A percentile compares a stretch with the other conserved stretches of the same genome.
These are phyloP conservation scores for Lasiosphaeria ovina DNA, from an alignment of 495 filamentous ascomycete species.

Conservation along the genomic window DNA sequence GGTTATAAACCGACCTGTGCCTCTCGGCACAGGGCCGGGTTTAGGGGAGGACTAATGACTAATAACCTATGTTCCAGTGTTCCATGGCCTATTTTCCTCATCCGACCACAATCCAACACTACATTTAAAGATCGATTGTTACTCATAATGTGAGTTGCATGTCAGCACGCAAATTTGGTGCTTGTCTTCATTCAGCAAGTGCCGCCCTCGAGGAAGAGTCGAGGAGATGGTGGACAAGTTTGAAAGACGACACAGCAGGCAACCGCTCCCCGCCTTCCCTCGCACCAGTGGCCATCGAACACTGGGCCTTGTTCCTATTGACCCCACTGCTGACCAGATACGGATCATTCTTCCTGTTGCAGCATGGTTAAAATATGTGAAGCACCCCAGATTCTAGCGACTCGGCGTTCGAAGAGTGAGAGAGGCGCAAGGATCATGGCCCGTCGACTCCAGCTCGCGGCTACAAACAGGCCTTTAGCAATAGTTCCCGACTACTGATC, in stretches of 20 bases:
- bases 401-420: no score
- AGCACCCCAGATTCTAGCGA: no score
- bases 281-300: no score
- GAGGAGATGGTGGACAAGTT: not conserved
- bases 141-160: not conserved
- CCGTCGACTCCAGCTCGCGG: no score
- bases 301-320: no score
- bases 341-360: no score
- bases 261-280: no score
- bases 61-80: not conserved
- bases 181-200: not conserved
- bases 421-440: no score
- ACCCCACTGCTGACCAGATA: no score
- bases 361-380: no score
- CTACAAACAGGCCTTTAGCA: no score
- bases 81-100: not conserved
- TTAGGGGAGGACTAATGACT: not conserved
- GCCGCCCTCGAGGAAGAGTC: not conserved
- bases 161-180: not conserved
- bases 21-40: not conserved
- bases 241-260: not conserved
- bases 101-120: not conserved
- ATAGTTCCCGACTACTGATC: no score
- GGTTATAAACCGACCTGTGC: not conserved
- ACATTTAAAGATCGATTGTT: not conserved